Evolutionary conservation across 176 grass and related monocot genomes (phyloP).

Genomic region (Oryza glaberrima): DNA sequence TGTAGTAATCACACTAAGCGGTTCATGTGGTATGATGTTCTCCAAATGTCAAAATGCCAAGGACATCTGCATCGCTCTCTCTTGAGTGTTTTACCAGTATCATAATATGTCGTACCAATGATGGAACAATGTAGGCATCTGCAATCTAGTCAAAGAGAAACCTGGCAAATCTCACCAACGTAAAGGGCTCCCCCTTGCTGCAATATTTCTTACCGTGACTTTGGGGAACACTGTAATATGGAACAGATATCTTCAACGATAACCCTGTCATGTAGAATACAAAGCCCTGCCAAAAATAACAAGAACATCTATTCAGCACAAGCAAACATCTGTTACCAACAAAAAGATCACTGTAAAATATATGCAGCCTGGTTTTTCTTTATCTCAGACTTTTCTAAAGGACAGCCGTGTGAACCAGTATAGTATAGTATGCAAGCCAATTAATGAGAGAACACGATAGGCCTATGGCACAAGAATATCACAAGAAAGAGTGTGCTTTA

Average conservation of each 20-base stretch:
- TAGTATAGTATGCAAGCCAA: not conserved
- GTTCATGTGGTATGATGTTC: slow-evolving; percentile 5
- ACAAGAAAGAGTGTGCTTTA: slow-evolving; percentile 13
- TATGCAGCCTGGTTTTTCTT: not conserved
- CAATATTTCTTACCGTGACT: not conserved
- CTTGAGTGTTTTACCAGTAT: not conserved
- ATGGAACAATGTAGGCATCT: not conserved
- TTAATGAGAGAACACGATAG: not conserved
- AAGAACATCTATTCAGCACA: slow-evolving; percentile 16
- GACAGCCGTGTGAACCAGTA: not conserved
- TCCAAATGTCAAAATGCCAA: slow-evolving; percentile 2
- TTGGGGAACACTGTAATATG: no score
- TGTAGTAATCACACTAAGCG: not conserved
- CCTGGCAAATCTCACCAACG: not conserved
- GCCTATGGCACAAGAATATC: not conserved
- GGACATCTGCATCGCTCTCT: not conserved
- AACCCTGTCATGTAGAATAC: no score
- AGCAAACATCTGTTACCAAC: not conserved
- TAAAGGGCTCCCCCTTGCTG: slow-evolving; percentile 6
- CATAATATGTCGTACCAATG: not conserved
- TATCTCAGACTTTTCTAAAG: not conserved
- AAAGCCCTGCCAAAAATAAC: slow-evolving; percentile 24
- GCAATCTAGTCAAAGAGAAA: not conserved
- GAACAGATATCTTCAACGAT: no score
- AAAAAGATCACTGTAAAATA: not conserved